Evolutionary conservation across 2,329 filamentous ascomycete genomes (phyloP).

Genomic region (Capronia epimyces): DNA sequence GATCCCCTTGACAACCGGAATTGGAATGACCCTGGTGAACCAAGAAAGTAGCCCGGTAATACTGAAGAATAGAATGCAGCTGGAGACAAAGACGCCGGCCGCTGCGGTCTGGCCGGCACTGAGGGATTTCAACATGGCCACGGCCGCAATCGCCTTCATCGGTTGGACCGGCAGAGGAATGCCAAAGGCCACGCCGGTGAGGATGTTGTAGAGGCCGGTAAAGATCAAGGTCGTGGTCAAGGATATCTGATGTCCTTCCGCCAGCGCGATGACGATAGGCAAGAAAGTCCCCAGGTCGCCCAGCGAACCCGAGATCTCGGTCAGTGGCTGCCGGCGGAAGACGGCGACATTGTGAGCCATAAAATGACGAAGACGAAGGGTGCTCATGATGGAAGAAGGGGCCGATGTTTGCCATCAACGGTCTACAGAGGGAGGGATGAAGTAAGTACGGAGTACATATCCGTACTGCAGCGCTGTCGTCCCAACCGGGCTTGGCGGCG

Average conservation of each 20-base stretch:
- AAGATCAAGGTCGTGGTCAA: constrained; percentile 78
- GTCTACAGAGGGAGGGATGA: neutral
- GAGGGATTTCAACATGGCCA: constrained; percentile 68
- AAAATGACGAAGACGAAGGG: constrained; percentile 9
- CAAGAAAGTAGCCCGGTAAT: constrained; percentile 70
- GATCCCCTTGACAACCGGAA: constrained; percentile 88
- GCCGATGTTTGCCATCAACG: neutral
- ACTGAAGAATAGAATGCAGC: constrained; percentile 69
- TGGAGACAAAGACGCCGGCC: constrained; percentile 73
- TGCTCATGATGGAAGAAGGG: neutral
- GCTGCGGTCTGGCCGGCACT: constrained; percentile 68
- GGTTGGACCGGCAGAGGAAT: constrained; percentile 89
- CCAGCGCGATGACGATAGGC: constrained; percentile 80
- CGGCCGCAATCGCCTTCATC: constrained; percentile 83
- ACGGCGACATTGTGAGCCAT: constrained; percentile 50
- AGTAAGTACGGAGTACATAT: too few species aligned
- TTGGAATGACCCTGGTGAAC: constrained; percentile 68
- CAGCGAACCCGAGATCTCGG: constrained; percentile 81
- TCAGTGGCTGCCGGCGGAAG: constrained; percentile 52
- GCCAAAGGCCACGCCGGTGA: constrained; percentile 76
- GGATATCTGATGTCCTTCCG: constrained; percentile 70
- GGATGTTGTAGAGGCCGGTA: constrained; percentile 78
- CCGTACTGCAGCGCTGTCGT: too few species aligned
- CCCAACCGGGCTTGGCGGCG: too few species aligned
- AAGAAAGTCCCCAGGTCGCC: constrained; percentile 87